Evolutionary conservation across 2,329 filamentous ascomycete species (phyloP), one percentile per base, ranked within the genome.

Genomic region (Ceratocystis diversiconidia): DNA sequence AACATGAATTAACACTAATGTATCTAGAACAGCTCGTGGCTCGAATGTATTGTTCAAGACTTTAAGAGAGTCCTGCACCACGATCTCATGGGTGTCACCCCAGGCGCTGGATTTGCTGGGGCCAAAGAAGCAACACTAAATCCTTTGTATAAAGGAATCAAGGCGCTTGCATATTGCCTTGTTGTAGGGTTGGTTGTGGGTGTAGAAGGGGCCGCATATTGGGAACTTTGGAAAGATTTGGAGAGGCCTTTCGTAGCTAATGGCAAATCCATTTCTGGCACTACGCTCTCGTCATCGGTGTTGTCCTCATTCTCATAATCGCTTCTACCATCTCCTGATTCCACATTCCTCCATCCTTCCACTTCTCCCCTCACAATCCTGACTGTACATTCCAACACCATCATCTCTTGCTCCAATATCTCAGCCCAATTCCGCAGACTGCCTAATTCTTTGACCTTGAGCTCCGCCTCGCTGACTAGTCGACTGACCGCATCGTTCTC

Each of bases 341-440:
- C 63, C 8, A 71, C 70, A 8, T 62, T 55, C 43, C 64, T 65
- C 59, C 22, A 68, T 69, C 22, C 67, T 60, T 36, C 65, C 63
- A 44, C 59, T 4, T 60, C 67, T 41, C 65, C 50, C 44, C 59
- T 44, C 15, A 66, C 66, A 41, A 86, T 72, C 70, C 83, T 75
- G 70, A 87, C 72, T 52, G 84, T 87, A 78, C 87, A 84, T 73
- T 85, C 83, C 5, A 88, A 72, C 57, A 85, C 79, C 65, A 86
- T 69, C 69, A 88, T 85, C 69, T 86, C 83, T 67, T 83, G 74
- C 78, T 86, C 89, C 71, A 92, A 78, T 75, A 91, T 84, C 80
- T 94, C 89, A 25, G 89, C 88, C 89, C 89, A 94, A 74, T 92
- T 92, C 79, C 92, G 88, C 72, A 92, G 82, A 72, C 91, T 86